A percentile compares a stretch with the other conserved stretches of the same genome.
Evolutionary conservation across 1,284 basidiomycete genomes (phyloP).

Genomic region (Leccinum holopus): DNA sequence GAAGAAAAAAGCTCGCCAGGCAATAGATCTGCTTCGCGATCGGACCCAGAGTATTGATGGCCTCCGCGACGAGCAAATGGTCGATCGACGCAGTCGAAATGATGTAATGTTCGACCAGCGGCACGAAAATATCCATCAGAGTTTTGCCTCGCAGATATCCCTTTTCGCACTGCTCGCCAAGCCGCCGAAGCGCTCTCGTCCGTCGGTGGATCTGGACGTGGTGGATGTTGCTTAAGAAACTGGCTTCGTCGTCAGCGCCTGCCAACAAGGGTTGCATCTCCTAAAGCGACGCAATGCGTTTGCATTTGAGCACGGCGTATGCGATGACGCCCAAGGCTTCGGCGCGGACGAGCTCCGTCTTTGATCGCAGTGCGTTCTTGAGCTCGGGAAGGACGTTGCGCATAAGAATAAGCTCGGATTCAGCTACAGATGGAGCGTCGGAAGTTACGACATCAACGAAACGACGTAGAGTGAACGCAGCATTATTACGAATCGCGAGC

Average conservation of each 20-base stretch:
- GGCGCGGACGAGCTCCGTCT: slow-evolving; percentile 84
- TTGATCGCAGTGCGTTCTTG: slow-evolving; percentile 79
- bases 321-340: slow-evolving; percentile 85
- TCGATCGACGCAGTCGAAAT: slow-evolving; percentile 70
- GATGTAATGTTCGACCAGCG: slow-evolving; percentile 85
- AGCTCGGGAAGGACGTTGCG: slow-evolving; percentile 78
- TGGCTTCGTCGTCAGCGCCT: slow-evolving; percentile 91
- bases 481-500: slow-evolving; percentile 83
- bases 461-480: slow-evolving; percentile 73
- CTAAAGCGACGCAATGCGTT: slow-evolving; percentile 57
- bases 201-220: slow-evolving; percentile 95
- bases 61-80: slow-evolving; percentile 91
- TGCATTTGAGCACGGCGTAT: slow-evolving; percentile 70
- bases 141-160: slow-evolving; percentile 71
- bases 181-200: slow-evolving; percentile 81
- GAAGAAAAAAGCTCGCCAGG: slow-evolving; percentile 15
- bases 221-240: slow-evolving; percentile 95
- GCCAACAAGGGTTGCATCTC: slow-evolving; percentile 87
- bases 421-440: slow-evolving; percentile 21
- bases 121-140: slow-evolving; percentile 83
- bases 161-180: slow-evolving; percentile 80
- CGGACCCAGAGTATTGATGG: slow-evolving; percentile 75
- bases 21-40: slow-evolving; percentile 63
- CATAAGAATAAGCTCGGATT: slow-evolving; percentile 54
- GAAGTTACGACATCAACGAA: slow-evolving; percentile 63